These are phyloP conservation scores for Luffa acutangula DNA, from an alignment of 306 rosid species.

Conservation along the genomic window DNA sequence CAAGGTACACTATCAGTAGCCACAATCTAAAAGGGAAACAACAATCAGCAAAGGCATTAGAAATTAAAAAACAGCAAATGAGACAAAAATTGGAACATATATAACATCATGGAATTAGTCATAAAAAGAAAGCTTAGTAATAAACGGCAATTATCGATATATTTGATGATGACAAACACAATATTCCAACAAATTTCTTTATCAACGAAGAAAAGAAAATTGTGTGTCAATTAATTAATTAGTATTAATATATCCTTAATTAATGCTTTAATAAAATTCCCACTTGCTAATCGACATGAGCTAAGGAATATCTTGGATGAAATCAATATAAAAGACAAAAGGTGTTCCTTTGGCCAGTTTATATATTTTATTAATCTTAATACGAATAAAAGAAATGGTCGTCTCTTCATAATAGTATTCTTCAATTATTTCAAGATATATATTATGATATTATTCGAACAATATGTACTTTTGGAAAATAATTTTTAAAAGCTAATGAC, in stretches of 20 bases:
- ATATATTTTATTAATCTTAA: not conserved
- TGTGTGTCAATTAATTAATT: not conserved
- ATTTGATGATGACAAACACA: not conserved
- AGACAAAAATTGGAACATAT: not conserved
- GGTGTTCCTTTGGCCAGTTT: not conserved
- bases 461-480: no score
- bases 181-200: not conserved
- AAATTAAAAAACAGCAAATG: not conserved
- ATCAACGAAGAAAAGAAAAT: not conserved
- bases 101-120: not conserved
- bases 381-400: not conserved
- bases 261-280: not conserved
- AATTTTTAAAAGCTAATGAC: no score
- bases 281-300: constrained; percentile 2
- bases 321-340: not conserved
- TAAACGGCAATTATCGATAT: constrained; percentile 1
- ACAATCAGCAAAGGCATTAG: not conserved
- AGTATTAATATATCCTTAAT: not conserved
- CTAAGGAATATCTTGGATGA: not conserved
- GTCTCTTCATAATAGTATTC: no score
- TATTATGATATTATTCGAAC: not conserved
- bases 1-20: not conserved
- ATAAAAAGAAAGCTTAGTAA: not conserved
- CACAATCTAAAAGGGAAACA: not conserved
- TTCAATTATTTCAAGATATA: not conserved